Evolutionary conservation across 306 rosid genomes (phyloP).

Genomic region (Psophocarpus tetragonolobus): DNA sequence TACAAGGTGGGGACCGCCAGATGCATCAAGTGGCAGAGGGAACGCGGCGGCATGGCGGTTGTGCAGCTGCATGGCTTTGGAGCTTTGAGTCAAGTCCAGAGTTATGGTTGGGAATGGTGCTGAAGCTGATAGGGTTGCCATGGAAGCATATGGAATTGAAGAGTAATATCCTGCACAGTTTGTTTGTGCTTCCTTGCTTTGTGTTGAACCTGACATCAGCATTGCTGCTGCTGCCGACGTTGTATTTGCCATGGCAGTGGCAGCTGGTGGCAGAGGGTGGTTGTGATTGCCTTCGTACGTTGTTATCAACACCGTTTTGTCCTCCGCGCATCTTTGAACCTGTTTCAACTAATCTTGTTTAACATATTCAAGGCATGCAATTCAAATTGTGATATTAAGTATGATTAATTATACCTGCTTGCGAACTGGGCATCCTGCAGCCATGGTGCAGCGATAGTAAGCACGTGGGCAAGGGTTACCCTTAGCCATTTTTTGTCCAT

Average conservation of each 20-base stretch:
- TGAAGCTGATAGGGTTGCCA: slow-evolving; percentile 55
- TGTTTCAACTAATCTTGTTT: too few species aligned
- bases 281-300: slow-evolving; percentile 73
- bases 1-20: slow-evolving; percentile 9
- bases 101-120: slow-evolving; percentile 57
- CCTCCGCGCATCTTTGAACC: slow-evolving; percentile 74
- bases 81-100: slow-evolving; percentile 51
- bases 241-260: slow-evolving; percentile 51
- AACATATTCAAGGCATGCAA: neutral
- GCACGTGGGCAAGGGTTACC: slow-evolving; percentile 81
- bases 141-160: slow-evolving; percentile 38
- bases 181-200: slow-evolving; percentile 33
- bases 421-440: slow-evolving; percentile 61
- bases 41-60: slow-evolving; percentile 8
- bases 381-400: neutral
- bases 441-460: slow-evolving; percentile 79
- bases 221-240: slow-evolving; percentile 60
- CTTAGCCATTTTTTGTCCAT: slow-evolving; percentile 76
- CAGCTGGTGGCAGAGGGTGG: slow-evolving; percentile 62
- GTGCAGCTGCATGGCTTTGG: slow-evolving; percentile 27
- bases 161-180: slow-evolving; percentile 30
- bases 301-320: slow-evolving; percentile 50
- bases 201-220: slow-evolving; percentile 47
- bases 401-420: slow-evolving; percentile 47
- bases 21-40: slow-evolving; percentile 41